A percentile compares a stretch with the other conserved stretches of the same genome.
Conservation (phyloP, 73 alveolate genomes). For the Paraurostyla sp. region DNA sequence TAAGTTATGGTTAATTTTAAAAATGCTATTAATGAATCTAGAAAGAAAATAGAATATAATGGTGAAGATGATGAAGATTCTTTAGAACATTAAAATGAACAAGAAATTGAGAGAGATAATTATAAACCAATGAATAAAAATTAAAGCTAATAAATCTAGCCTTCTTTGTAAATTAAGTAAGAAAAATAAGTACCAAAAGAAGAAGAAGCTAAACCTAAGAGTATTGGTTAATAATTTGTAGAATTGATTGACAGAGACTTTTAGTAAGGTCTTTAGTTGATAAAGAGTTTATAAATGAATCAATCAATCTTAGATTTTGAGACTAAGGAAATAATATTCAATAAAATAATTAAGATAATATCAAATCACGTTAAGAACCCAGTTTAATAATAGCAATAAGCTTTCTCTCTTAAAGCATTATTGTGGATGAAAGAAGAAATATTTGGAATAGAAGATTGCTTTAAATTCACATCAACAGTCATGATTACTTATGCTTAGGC, state of each 20-base stretch:
- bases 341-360: neutral
- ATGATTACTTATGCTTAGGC: constrained; percentile 6
- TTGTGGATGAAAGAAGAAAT: constrained; percentile 59
- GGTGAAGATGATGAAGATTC: neutral
- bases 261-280: constrained; percentile 19
- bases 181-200: neutral
- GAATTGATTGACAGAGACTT: neutral
- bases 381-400: constrained; percentile 21
- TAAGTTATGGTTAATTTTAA: neutral
- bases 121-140: no score
- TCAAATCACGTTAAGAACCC: neutral
- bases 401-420: constrained; percentile 49
- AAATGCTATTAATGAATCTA: neutral
- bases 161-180: no score
- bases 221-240: neutral
- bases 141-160: no score
- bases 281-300: neutral
- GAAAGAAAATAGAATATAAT: neutral
- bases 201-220: neutral
- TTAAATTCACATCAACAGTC: neutral
- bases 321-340: neutral
- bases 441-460: constrained; percentile 62
- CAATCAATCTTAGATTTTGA: neutral
- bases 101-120: neutral
- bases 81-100: neutral